Evolutionary conservation across 2,329 filamentous ascomycete genomes (phyloP).

Genomic region (Triangularia verruculosa): DNA sequence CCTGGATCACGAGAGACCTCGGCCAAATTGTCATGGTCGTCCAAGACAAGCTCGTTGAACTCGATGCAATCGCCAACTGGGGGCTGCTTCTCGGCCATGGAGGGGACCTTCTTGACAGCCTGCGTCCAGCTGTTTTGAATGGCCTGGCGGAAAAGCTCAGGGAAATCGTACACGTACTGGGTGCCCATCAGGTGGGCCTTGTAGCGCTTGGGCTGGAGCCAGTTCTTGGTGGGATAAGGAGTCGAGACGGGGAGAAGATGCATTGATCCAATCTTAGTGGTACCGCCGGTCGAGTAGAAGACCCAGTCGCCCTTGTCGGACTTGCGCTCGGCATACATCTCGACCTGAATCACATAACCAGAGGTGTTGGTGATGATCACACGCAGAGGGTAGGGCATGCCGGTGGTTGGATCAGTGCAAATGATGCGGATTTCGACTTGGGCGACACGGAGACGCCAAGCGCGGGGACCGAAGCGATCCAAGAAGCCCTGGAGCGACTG

Average conservation of each 20-base stretch:
- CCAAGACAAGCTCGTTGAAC: constrained; percentile 89
- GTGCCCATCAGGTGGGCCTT: constrained; percentile 99
- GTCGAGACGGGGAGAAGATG: constrained; percentile 87
- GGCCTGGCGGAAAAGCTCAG: constrained; percentile 96
- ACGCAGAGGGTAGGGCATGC: constrained; percentile 84
- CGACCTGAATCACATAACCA: constrained; percentile 94
- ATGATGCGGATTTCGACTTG: constrained; percentile 98
- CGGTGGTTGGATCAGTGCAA: constrained; percentile 84
- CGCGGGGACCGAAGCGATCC: constrained; percentile 90
- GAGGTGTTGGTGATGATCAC: constrained; percentile 98
- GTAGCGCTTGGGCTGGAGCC: constrained; percentile 97
- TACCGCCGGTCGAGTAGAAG: constrained; percentile 96
- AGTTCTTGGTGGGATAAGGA: constrained; percentile 97
- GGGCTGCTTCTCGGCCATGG: constrained; percentile 76
- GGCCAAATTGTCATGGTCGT: constrained; percentile 86
- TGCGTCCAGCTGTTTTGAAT: constrained; percentile 92
- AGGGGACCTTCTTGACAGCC: constrained; percentile 69
- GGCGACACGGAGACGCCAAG: constrained; percentile 93
- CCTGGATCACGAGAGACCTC: constrained; percentile 94
- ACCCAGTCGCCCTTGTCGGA: constrained; percentile 98
- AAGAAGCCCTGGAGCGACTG: constrained; percentile 91
- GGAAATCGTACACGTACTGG: constrained; percentile 99
- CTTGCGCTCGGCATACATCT: constrained; percentile 96
- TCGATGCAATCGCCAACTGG: constrained; percentile 87
- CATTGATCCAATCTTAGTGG: constrained; percentile 92